A percentile compares a stretch with the other conserved stretches of the same genome.
Conservation (phyloP, 345 rosid species). For the Boechera divaricarpa region DNA sequence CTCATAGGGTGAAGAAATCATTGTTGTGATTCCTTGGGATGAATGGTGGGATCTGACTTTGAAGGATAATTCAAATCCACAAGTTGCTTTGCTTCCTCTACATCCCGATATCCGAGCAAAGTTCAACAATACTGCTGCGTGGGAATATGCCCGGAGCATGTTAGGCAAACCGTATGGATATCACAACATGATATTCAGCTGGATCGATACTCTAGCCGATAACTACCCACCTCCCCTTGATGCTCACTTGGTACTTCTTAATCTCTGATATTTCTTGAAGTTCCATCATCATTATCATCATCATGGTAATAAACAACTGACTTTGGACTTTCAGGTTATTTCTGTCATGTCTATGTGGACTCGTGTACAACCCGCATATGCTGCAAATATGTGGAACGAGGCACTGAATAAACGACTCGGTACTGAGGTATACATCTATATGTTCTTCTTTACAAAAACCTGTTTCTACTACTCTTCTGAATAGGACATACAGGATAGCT, state of each 20-base stretch:
- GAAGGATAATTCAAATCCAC: conserved; percentile 92
- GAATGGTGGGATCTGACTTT: conserved; percentile 95
- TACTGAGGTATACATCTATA: conserved; percentile 67
- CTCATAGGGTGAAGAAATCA: conserved; percentile 90
- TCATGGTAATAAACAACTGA: background rate
- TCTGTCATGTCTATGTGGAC: conserved; percentile 99
- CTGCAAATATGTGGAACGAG: conserved; percentile 99
- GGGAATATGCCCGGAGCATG: conserved; percentile 97
- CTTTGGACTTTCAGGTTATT: conserved; percentile 65
- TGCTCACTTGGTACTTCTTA: conserved; percentile 89
- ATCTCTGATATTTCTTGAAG: background rate
- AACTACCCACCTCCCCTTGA: conserved; percentile 99
- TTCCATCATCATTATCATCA: background rate
- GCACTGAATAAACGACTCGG: conserved; percentile 92
- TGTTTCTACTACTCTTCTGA: background rate
- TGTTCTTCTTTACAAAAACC: background rate
- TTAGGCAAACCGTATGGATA: conserved; percentile 98
- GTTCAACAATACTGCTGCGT: conserved; percentile 89
- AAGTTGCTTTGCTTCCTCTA: conserved; percentile 86
- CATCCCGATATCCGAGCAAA: conserved; percentile 78
- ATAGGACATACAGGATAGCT: background rate
- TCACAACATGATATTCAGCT: conserved; percentile 99
- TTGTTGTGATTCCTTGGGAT: conserved; percentile 90
- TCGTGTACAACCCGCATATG: conserved; percentile 93
- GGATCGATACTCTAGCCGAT: conserved; percentile 92